These are phyloP conservation scores for Fusarium sp. DNA, from an alignment of 2,329 filamentous ascomycete species.

Conservation along the genomic window DNA sequence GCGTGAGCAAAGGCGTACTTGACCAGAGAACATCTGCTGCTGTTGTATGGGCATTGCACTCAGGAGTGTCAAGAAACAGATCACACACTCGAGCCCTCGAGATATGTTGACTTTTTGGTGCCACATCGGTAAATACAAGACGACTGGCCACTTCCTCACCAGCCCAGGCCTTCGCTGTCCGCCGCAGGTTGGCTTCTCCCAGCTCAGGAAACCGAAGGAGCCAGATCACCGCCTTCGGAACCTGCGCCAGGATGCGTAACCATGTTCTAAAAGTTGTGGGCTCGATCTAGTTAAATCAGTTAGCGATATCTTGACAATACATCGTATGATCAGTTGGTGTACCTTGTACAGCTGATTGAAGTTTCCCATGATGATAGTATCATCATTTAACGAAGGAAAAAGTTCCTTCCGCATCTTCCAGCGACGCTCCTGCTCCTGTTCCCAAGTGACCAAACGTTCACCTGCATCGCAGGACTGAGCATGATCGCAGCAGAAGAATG, in stretches of 20 bases:
- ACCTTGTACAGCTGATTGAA: constrained; percentile 99
- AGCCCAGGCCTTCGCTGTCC: constrained; percentile 86
- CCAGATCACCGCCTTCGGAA: constrained; percentile 93
- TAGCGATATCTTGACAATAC: not conserved
- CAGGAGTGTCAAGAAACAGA: constrained; percentile 94
- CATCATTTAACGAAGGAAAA: constrained; percentile 85
- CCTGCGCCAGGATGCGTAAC: constrained; percentile 87
- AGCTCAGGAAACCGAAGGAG: constrained; percentile 96
- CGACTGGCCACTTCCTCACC: constrained; percentile 86
- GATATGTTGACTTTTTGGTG: constrained; percentile 94
- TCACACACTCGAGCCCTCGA: constrained; percentile 92
- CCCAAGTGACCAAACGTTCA: constrained; percentile 80
- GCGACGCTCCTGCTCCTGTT: constrained; percentile 81
- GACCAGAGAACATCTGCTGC: constrained; percentile 97
- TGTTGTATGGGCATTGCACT: constrained; percentile 98
- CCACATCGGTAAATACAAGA: constrained; percentile 95
- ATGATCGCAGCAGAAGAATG: constrained; percentile 99
- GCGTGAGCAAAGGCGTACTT: constrained; percentile 90
- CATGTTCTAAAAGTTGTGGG: constrained; percentile 96
- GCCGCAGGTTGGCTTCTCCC: constrained; percentile 85
- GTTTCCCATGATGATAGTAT: constrained; percentile 92
- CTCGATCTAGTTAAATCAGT: constrained; percentile 77
- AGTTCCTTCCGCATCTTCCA: constrained; percentile 95
- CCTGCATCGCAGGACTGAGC: constrained; percentile 85
- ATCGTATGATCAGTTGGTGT: constrained; percentile 46